Percentiles rank a stretch among this genome's conserved stretches.
phyloP scores from a whole-genome alignment of 306 rosid genomes.

The Bauhinia variegata region DNA sequence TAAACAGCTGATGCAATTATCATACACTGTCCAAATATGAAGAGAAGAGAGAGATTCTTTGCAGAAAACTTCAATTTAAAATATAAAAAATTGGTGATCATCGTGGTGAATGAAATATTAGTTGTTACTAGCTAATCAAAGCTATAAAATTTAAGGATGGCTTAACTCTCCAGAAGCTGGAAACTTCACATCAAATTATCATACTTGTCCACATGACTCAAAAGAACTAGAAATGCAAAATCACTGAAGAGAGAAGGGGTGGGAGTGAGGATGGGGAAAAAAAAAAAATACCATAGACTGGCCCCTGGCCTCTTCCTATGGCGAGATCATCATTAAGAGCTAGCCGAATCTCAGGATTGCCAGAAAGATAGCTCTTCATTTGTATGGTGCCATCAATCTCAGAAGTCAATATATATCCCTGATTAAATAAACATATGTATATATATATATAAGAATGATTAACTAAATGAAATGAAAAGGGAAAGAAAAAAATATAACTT shows the following conservation, averaged over 20 bases:
- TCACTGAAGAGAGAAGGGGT: not conserved
- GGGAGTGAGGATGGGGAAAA: not conserved
- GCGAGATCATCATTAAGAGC: slow-evolving; percentile 86
- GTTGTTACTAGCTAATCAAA: slow-evolving; percentile 11
- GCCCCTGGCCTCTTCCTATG: slow-evolving; percentile 64
- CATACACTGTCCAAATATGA: slow-evolving; percentile 15
- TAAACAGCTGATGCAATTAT: slow-evolving; percentile 28
- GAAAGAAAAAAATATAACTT: not conserved
- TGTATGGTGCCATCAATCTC: slow-evolving; percentile 95
- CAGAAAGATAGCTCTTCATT: slow-evolving; percentile 90
- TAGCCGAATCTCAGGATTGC: slow-evolving; percentile 83
- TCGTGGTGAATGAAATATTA: slow-evolving; percentile 18
- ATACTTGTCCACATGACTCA: not conserved
- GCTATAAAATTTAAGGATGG: slow-evolving; percentile 13
- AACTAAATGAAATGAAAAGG: slow-evolving; percentile 1
- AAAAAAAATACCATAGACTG: slow-evolving; percentile 55
- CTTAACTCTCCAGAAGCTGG: slow-evolving; percentile 20
- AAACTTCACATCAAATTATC: slow-evolving; percentile 4
- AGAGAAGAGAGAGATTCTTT: not conserved
- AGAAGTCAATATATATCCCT: slow-evolving; percentile 89
- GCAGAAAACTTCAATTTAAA: slow-evolving; percentile 20
- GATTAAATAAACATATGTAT: slow-evolving; percentile 39
- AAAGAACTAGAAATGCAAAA: slow-evolving; percentile 26
- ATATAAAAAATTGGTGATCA: slow-evolving; percentile 9
- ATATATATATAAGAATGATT: slow-evolving; percentile 27